Evolutionary conservation across 2,329 filamentous ascomycete genomes (phyloP), one percentile per base, ranked within the genome.

Genomic region (Spiromastix sp.): DNA sequence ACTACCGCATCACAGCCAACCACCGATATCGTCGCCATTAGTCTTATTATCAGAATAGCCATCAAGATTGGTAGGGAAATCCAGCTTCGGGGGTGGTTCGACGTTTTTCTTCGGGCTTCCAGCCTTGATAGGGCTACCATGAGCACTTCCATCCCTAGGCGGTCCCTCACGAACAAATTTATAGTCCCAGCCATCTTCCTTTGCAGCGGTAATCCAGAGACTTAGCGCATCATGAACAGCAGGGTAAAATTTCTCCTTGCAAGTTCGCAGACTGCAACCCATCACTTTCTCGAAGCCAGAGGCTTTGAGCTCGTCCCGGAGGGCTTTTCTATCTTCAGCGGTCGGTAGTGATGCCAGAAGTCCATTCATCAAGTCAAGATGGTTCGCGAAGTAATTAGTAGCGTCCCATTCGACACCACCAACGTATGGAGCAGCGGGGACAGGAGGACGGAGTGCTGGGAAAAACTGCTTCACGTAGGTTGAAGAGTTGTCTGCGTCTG

Each of bases 361-460:
- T 19, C 85, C 89, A 52, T 96, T 98, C 49, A 96, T 64, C 8
- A 98, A 77, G 52, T 96, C 91, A 7, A 98, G 71, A 52, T 98
- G 89, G 0, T 83, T 84, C 12, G 89, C 85, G 8, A 96, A 70
- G 56, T 96, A 96, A 59, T 94, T 95, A 7, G 91, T 96, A 2
- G 91, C 91, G 55, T 96, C 91, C 91, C 91, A 96, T 60, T 98
- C 91, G 7, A 96, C 91, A 36, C 91, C 89, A 32, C 91, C 91
- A 27, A 96, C 87, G 53, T 96, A 96, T 1, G 89, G 89, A 4
- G 89, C 89, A 11, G 91, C 89, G 17, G 89, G 85, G 1, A 96
- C 86, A 0, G 91, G 91, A 3, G 87, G 83, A 1, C 86, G 78
- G 47, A 87, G 83, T 30, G 79, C 74, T 0, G 91, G 89, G 55